phyloP scores from a whole-genome alignment of 176 grass and related monocot species.

The Cenchrus americanus region DNA sequence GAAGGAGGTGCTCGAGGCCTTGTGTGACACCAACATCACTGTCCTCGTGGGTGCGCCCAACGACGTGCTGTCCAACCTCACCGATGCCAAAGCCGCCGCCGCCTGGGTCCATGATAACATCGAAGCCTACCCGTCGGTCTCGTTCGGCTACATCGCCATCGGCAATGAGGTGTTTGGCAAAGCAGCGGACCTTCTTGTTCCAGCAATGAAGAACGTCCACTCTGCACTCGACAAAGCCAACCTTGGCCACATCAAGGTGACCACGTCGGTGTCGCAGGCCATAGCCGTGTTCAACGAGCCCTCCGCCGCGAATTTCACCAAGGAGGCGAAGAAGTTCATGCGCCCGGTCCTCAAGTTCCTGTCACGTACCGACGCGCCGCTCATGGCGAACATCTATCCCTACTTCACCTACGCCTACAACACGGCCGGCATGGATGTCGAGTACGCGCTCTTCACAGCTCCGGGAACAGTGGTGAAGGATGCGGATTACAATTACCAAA shows the following conservation, averaged over 20 bases:
- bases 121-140: not conserved
- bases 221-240: not conserved
- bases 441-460: constrained; percentile 9
- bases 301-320: constrained; percentile 10
- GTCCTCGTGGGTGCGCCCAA: not conserved
- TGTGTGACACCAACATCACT: not conserved
- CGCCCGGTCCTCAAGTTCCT: constrained; percentile 34
- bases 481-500: not conserved
- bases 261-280: constrained; percentile 33
- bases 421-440: not conserved
- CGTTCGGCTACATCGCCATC: constrained; percentile 50
- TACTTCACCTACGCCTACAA: constrained; percentile 37
- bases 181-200: not conserved
- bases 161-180: constrained; percentile 49
- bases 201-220: not conserved
- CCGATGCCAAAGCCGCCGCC: not conserved
- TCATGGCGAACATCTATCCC: constrained; percentile 50
- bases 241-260: constrained; percentile 8
- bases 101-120: constrained; percentile 48
- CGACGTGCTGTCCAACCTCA: not conserved
- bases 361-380: constrained; percentile 28
- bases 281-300: constrained; percentile 1
- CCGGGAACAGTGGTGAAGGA: not conserved
- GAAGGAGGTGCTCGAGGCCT: not conserved
- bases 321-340: constrained; percentile 16